Conservation (phyloP, 169 alveolate genomes). For the Plasmodium adleri region DNA sequence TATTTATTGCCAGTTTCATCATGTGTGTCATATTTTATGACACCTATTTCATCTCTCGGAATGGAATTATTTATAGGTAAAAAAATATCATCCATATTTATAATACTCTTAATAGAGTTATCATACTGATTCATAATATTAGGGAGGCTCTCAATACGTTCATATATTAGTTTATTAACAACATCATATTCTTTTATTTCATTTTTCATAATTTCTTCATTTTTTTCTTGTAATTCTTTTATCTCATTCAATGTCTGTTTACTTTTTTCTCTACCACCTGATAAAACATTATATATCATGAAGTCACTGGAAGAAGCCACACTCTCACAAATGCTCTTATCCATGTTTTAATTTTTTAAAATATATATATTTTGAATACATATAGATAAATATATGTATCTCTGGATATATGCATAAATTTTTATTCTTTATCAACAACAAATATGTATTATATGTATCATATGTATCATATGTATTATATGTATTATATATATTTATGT, state of each 20-base stretch:
- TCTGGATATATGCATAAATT: background rate
- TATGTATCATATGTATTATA: too few relatives aligned
- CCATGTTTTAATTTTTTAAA: constrained; percentile 4
- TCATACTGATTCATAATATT: background rate
- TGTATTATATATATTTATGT: too few relatives aligned
- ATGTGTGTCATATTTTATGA: background rate
- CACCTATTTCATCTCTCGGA: background rate
- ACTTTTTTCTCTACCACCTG: constrained; percentile 47
- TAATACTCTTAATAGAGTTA: constrained; percentile 10
- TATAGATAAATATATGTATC: background rate
- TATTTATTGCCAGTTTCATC: background rate
- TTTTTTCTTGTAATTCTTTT: constrained; percentile 15
- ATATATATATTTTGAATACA: background rate
- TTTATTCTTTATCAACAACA: too few relatives aligned
- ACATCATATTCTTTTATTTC: constrained; percentile 42
- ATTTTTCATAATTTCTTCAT: constrained; percentile 20
- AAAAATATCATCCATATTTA: background rate
- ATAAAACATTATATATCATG: constrained; percentile 28
- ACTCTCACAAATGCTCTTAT: constrained; percentile 9
- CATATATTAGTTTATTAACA: constrained; percentile 19
- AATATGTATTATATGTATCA: too few relatives aligned
- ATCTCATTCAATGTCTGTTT: constrained; percentile 32
- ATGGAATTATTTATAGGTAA: background rate
- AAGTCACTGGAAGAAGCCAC: constrained; percentile 28
- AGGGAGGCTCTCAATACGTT: constrained; percentile 12